Base-by-base conservation (phyloP, 164 flowering plant species). In the Vitis rotundifolia region DNA sequence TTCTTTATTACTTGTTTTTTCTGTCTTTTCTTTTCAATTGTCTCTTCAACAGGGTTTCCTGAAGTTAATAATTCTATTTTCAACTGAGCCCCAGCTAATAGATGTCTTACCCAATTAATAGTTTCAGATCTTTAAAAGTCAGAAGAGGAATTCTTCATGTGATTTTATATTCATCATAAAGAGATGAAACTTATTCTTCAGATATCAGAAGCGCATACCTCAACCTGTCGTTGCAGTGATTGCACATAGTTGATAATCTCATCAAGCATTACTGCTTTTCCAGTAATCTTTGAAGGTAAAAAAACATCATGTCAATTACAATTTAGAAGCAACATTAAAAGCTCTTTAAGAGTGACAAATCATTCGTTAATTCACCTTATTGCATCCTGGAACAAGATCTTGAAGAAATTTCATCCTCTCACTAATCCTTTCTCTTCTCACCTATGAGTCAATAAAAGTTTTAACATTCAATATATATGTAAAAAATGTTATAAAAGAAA, bases 361-460 rank as follows among this genome's bases (percentile, higher is more conserved):
- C 14, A 29, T 14, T 16, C 26, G 7, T 26, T 11, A 61, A 29
- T 26, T 28, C 16, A 84, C 87, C 81, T 84, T 82, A 59, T 82
- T 81, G 77, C 87, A 84, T 48, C 84, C 84, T 2, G 85, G 85
- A 22, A 84, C 87, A 63, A 84, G 80, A 67, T 83, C 83, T 54
- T 84, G 87, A 37, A 84, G 79, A 63, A 82, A 73, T 69, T 82
- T 82, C 87, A 84, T 84, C 47, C 84, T 63, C 57, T 84, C 86
- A 19, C 86, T 79, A 56, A 84, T 84, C 64, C 82, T 84, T 75
- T 80, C 86, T 67, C 88, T 78, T 54, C 87, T 74, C 5, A 78
- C 85, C 87, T 84, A 64, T 6, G 7, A 37, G 44, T 37, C 7
- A 3, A 37, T 37, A 37, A 37, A 37, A 37, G 44, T 37, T 37